Conservation (phyloP, 305 asterid genomes). For the Withania somnifera region DNA sequence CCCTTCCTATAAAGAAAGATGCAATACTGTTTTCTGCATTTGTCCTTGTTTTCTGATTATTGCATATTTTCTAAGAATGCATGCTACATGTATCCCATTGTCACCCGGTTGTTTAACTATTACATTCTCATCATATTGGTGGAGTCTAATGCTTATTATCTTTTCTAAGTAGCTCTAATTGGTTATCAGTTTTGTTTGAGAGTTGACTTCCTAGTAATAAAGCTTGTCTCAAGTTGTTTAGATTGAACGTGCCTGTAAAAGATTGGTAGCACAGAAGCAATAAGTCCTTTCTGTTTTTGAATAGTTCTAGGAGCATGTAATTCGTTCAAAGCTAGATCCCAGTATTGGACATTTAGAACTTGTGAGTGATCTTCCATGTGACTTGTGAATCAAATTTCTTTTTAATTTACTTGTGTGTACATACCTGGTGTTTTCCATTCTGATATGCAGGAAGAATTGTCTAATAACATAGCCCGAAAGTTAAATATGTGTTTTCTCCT, state of each 20-base stretch:
- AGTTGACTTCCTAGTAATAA: neutral
- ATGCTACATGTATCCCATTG: neutral
- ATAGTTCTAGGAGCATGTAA: slow-evolving; percentile 73
- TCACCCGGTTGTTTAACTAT: neutral
- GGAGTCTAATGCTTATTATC: neutral
- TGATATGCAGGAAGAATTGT: neutral
- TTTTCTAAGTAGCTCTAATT: neutral
- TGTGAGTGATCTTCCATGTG: slow-evolving; percentile 33
- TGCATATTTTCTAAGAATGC: neutral
- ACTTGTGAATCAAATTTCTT: neutral
- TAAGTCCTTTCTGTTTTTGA: slow-evolving; percentile 42
- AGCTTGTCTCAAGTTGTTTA: slow-evolving; percentile 17
- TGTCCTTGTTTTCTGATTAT: neutral
- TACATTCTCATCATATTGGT: neutral
- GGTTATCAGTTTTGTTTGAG: neutral
- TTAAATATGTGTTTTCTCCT: neutral
- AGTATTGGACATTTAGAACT: slow-evolving; percentile 83
- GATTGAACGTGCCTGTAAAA: slow-evolving; percentile 53
- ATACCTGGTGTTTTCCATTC: neutral
- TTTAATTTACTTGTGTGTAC: neutral
- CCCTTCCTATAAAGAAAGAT: neutral
- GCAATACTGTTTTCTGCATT: neutral
- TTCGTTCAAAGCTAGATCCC: slow-evolving; percentile 61
- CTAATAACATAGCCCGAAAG: neutral
- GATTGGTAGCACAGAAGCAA: slow-evolving; percentile 55